phyloP scores from a whole-genome alignment of 495 filamentous ascomycete species.

The Aspergillus sparsus region DNA sequence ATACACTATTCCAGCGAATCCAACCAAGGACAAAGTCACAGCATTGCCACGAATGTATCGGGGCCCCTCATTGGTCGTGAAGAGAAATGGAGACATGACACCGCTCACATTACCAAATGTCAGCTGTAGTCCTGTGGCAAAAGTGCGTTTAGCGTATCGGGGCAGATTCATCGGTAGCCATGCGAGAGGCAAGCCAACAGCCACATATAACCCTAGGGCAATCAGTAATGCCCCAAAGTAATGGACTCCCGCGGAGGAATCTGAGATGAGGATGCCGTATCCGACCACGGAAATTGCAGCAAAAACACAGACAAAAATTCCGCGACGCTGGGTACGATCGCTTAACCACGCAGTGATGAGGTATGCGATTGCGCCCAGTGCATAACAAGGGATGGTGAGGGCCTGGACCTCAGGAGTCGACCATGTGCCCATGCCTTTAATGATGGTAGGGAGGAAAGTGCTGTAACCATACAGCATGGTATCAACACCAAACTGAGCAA shows the following conservation, averaged over 20 bases:
- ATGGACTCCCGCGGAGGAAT: constrained; percentile 60
- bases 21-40: constrained; percentile 49
- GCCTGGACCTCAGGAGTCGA: constrained; percentile 64
- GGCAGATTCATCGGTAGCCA: constrained; percentile 63
- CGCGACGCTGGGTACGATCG: constrained; percentile 62
- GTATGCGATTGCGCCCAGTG: constrained; percentile 65
- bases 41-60: constrained; percentile 47
- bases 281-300: constrained; percentile 62
- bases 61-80: constrained; percentile 41
- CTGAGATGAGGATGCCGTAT: constrained; percentile 65
- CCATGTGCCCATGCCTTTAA: constrained; percentile 65
- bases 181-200: constrained; percentile 68
- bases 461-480: constrained; percentile 77
- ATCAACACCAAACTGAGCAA: constrained; percentile 66
- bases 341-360: constrained; percentile 61
- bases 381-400: constrained; percentile 78
- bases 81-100: constrained; percentile 66
- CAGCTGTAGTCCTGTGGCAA: constrained; percentile 68
- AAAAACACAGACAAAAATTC: constrained; percentile 59
- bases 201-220: constrained; percentile 69
- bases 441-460: constrained; percentile 79
- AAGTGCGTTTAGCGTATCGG: constrained; percentile 71
- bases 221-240: constrained; percentile 74
- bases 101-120: constrained; percentile 66
- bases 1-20: constrained; percentile 45